Evolutionary conservation across 1,284 basidiomycete genomes (phyloP).

Genomic region (Ceratobasidium sp.): DNA sequence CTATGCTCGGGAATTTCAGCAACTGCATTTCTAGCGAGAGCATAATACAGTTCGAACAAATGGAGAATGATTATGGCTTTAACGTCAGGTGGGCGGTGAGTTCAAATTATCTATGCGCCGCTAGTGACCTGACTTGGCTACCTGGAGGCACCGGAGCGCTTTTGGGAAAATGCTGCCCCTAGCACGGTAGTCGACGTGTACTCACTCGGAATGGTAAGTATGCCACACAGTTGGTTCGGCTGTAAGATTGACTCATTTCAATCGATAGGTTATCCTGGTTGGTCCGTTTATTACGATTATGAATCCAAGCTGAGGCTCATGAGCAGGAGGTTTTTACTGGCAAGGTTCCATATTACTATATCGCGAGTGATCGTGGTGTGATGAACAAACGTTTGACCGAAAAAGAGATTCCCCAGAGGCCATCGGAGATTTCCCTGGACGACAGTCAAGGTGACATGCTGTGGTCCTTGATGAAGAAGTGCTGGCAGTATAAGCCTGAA

Average conservation of each 20-base stretch:
- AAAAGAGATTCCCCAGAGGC: too few species aligned
- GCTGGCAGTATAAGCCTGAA: neutral
- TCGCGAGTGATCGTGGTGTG: too few species aligned
- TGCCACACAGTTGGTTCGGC: too few species aligned
- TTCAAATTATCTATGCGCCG: too few species aligned
- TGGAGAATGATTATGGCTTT: too few species aligned
- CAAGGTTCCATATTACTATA: neutral
- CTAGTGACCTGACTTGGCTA: too few species aligned
- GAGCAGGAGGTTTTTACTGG: slow-evolving; percentile 1
- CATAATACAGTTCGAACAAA: neutral
- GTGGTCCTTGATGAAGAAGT: neutral
- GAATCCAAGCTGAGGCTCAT: neutral
- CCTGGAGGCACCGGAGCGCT: too few species aligned
- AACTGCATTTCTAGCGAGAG: neutral
- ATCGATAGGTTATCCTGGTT: slow-evolving; percentile 8
- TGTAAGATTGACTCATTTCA: neutral
- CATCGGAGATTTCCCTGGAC: neutral
- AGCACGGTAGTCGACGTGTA: slow-evolving; percentile 13
- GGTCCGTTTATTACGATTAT: neutral
- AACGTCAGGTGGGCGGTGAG: slow-evolving; percentile 22
- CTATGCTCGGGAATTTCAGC: neutral
- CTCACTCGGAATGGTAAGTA: slow-evolving; percentile 30
- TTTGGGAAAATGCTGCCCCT: too few species aligned
- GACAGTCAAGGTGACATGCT: neutral
- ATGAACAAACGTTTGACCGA: too few species aligned